Evolutionary conservation across 176 grass and related monocot genomes (phyloP).

Genomic region (Carex littledalei): DNA sequence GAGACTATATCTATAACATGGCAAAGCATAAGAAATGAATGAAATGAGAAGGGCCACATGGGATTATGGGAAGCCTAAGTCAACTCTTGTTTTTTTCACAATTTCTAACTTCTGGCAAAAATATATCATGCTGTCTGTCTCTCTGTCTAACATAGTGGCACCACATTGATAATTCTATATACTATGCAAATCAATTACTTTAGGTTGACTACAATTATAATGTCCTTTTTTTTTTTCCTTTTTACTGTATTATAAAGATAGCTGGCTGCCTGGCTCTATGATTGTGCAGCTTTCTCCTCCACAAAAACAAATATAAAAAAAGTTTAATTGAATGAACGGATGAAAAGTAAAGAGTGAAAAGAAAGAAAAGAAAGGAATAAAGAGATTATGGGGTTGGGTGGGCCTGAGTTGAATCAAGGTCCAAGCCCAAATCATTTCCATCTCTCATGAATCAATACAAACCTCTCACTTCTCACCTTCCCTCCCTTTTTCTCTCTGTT

Average conservation of each 20-base stretch:
- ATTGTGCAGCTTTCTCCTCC: neutral
- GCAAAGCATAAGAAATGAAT: neutral
- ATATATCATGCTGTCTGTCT: neutral
- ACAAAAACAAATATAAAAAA: neutral
- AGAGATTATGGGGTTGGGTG: neutral
- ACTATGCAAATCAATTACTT: neutral
- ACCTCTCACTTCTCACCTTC: neutral
- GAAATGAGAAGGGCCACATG: neutral
- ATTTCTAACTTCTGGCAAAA: neutral
- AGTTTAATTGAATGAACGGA: neutral
- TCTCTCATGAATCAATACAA: neutral
- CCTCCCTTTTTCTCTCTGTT: neutral
- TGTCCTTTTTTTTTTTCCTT: neutral
- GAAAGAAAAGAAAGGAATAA: neutral
- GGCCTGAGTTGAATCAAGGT: neutral
- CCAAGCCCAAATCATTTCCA: conserved; percentile 3
- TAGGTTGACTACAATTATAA: neutral
- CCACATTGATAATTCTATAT: neutral
- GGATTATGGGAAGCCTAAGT: neutral
- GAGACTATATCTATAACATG: neutral
- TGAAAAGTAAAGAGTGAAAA: neutral
- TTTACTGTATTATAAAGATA: neutral
- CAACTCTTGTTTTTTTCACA: neutral
- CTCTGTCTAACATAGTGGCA: neutral
- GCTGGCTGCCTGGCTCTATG: neutral